Percentiles rank a stretch among this genome's conserved stretches.
Evolutionary conservation across 306 rosid genomes (phyloP).

Genomic region (Vigna unguiculata): DNA sequence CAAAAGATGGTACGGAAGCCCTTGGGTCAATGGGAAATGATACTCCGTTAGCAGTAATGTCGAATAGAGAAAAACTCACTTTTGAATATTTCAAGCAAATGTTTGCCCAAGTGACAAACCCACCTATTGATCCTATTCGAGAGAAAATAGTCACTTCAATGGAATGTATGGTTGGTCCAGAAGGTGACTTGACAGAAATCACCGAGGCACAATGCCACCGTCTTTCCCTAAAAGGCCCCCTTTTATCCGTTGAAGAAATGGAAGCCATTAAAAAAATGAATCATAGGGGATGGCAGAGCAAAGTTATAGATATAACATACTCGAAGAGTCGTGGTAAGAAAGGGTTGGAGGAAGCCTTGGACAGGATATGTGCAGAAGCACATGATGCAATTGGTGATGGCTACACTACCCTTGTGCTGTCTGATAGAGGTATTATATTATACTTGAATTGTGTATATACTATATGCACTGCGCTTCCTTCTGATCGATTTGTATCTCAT

Average conservation of each 20-base stretch:
- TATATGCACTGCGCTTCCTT: background rate
- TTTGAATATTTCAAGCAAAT: slow-evolving; percentile 24
- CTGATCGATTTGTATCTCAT: background rate
- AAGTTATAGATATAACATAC: slow-evolving; percentile 26
- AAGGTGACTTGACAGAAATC: slow-evolving; percentile 24
- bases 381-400: slow-evolving; percentile 29
- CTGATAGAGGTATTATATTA: slow-evolving; percentile 13
- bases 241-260: slow-evolving; percentile 13
- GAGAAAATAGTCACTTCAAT: slow-evolving; percentile 22
- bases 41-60: slow-evolving; percentile 24
- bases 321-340: slow-evolving; percentile 16
- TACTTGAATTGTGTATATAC: background rate
- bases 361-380: slow-evolving; percentile 26
- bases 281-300: slow-evolving; percentile 14
- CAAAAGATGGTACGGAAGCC: slow-evolving; percentile 21
- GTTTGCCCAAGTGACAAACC: slow-evolving; percentile 30
- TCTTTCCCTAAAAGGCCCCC: slow-evolving; percentile 26
- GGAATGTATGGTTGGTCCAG: slow-evolving; percentile 28
- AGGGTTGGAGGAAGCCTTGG: slow-evolving; percentile 29
- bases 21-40: slow-evolving; percentile 27
- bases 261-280: slow-evolving; percentile 22
- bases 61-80: slow-evolving; percentile 26
- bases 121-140: slow-evolving; percentile 22
- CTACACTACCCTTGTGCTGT: slow-evolving; percentile 25
- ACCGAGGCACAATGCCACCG: slow-evolving; percentile 26